Evolutionary conservation across 208 protist species (phyloP), one percentile per base, ranked within the genome.

Genomic region (Baffinella frigidus): DNA sequence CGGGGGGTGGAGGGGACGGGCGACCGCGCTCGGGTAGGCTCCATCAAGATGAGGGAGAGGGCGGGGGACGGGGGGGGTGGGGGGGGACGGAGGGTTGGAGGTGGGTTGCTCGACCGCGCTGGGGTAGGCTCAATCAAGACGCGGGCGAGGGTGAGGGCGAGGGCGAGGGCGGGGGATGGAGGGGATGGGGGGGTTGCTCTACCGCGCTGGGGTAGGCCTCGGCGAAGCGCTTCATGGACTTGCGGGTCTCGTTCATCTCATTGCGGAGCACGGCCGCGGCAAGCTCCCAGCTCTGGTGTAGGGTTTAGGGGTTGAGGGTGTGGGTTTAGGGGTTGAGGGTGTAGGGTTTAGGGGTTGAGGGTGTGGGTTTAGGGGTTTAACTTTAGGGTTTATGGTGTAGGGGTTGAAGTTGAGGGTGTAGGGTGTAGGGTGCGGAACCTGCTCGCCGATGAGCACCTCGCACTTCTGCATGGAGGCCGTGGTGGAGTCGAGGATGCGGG

Each of bases 141-240:
- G 68, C 2, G 68, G 68, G 0, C 33, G 68, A 11, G n/a, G 38
- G 27, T 35, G 27, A 39, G 33, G 7, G 33, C 30, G 39, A 87
- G 1, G 0, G 77, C 17, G 7, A 61, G 36, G 35, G 61, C 17
- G 39, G 61, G 4, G 3, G 39, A 44, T 61, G 11, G 44, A 67
- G 33, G 36, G 30, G 11, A 10, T 5, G 35, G 27, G 44, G 27
- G 39, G 39, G 44, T 48, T 38, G 77, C 39, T 3, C 41, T 20
- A 64, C 83, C 83, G 20, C n/a, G 10, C n/a, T 45, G 20, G 33
- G 51, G 41, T 24, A 33, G 83, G 33, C 83, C 3, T 90, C 83
- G 56, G 4, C 35, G 56, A 90, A 24, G 83, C 83, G 83, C 51
- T 30, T 72, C 83, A 90, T 90, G 83, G 83, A 11, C 83, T 90